Conservation (phyloP, 1,139 yeast genomes). For the Lodderomyces margitis region DNA sequence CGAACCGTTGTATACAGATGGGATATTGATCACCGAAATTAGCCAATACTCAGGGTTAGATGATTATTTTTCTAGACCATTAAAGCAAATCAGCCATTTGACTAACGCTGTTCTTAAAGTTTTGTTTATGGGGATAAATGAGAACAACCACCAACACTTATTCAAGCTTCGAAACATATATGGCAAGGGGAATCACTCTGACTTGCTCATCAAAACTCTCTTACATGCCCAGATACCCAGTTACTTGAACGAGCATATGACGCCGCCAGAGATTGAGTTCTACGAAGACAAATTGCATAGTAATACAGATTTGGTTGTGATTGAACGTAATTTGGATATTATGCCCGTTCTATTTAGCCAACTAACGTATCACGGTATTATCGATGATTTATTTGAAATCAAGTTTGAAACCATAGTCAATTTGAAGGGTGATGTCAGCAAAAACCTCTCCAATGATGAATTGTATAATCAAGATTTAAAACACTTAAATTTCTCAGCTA, state of each 20-base stretch:
- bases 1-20: constrained; percentile 28
- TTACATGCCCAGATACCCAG: constrained; percentile 28
- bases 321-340: constrained; percentile 77
- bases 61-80: constrained; percentile 36
- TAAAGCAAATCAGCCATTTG: constrained; percentile 30
- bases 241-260: constrained; percentile 27
- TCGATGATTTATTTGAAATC: constrained; percentile 66
- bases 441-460: constrained; percentile 25
- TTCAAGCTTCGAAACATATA: constrained; percentile 37
- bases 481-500: constrained; percentile 73
- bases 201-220: constrained; percentile 28
- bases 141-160: constrained; percentile 12
- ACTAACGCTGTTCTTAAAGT: constrained; percentile 26
- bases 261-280: constrained; percentile 37
- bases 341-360: constrained; percentile 73
- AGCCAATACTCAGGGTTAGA: constrained; percentile 21
- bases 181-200: constrained; percentile 41
- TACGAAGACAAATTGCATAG: constrained; percentile 35
- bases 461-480: constrained; percentile 45
- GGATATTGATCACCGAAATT: constrained; percentile 22
- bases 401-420: constrained; percentile 43
- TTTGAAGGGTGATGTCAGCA: constrained; percentile 19
- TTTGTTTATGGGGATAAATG: constrained; percentile 19
- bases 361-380: constrained; percentile 76
- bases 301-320: constrained; percentile 62